Evolutionary conservation across 805 yeast genomes (phyloP), one percentile per base, ranked within the genome.

Genomic region (Dipodascopsis uninucleata): DNA sequence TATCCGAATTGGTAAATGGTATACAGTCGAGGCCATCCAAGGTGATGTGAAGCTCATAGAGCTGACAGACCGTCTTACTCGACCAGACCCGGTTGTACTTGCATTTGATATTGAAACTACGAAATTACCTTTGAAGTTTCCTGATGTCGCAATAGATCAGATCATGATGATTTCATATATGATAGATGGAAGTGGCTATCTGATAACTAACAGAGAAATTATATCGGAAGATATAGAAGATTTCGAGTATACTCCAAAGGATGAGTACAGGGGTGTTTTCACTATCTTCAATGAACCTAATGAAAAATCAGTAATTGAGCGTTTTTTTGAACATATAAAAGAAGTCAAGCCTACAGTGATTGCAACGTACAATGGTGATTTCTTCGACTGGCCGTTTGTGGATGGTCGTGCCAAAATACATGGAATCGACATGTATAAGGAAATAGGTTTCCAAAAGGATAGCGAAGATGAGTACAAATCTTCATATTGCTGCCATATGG

Each of bases 91-190:
- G 0, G 96, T 93, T 5, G 90, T 94, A 1, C 64, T 93, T 60
- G 98, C 98, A 0, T 93, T 86, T 62, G 99, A 93, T 74, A 93
- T 93, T 43, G 99, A 93, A 71, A 93, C 99, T 1, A 87, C 97
- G 10, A 93, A 93, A 62, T 87, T 94, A 9, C 97, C 97, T 1
- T 72, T 93, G 49, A 94, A 93, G 62, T 93, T 93, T 56, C 99
- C 99, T 0, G 98, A 87, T 58, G 76, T 96, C 4, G 72, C 82
- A 8, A 74, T 84, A 4, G 99, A 93, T 67, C 94, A 86, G 64
- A 77, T 93, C 31, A 93, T 93, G 97, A 94, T 94, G 98, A 93
- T 93, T 39, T 94, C 98, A 2, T 93, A 93, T 63, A 94, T 94
- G 98, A 89, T 93, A 50, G 98, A 93, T 62, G 98, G 97, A 8